Base-by-base conservation (phyloP, 75 land plant genomes). In the Cryptomeria japonica region DNA sequence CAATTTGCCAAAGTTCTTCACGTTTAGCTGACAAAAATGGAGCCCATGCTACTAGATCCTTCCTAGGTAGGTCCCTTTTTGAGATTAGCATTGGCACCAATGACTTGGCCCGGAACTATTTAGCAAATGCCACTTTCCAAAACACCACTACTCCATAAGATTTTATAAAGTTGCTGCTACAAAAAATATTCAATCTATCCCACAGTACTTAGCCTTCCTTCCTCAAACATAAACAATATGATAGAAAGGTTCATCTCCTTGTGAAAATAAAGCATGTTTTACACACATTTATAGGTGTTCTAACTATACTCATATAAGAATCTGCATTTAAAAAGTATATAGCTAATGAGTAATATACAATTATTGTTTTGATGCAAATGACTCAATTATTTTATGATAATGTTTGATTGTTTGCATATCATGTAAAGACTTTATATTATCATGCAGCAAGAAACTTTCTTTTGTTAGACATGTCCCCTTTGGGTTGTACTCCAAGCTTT, bases 101-200 rank as follows among this genome's bases (percentile, higher is more conserved):
- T 36, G 93, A 88, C 56, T 90, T 82, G 56, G 46, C 84, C 77
- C 78, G 86, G 72, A 92, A 92, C 39, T 92, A 90, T 41, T 84
- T 92, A 32, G 68, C 85, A 42, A 68, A 87, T n/a, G 14, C 90
- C 53, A 80, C 87, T 13, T 76, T 76, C 3, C 79, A 76, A 18
- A 77, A 77, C 42, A 77, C 22, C 16, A 77, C 18, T 15, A 34
- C 80, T 77, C 4, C 80, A 15, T 4, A 5, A 1, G 42, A 13
- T 0, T 77, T 77, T 15, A 36, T 77, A 13, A 6, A 77, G 6
- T 77, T 36, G 39, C 42, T 77, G 39, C 22, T 77, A 12, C 6
- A 36, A 36, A 77, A n/a, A 37, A 13, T 77, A 77, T 15, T 38
- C 12, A 34, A 42, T 32, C 37, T 77, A 77, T 16, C 39, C 38